These are phyloP conservation scores for Pinus taeda DNA, from an alignment of 75 land plant species.

Conservation along the genomic window DNA sequence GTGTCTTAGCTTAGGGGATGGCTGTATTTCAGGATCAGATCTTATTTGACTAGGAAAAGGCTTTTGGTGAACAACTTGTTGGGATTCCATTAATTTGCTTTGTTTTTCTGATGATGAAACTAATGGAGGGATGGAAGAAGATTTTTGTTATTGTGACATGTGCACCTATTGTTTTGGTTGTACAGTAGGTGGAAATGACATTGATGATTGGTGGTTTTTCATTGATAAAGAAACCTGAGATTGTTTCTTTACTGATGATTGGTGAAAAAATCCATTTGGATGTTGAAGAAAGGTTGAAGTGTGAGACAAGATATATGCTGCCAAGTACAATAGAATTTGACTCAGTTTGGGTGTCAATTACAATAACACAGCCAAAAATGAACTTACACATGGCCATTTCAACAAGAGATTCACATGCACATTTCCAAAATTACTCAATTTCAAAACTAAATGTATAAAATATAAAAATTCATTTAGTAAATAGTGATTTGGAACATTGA, in stretches of 20 bases:
- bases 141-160: background rate
- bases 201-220: conserved; percentile 15
- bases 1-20: background rate
- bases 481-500: too few relatives aligned
- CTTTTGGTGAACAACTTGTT: conserved; percentile 27
- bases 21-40: conserved; percentile 20
- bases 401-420: too few relatives aligned
- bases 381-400: too few relatives aligned
- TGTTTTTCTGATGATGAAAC: conserved; percentile 26
- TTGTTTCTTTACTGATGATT: conserved; percentile 20
- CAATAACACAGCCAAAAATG: too few relatives aligned
- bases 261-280: conserved; percentile 23
- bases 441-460: too few relatives aligned
- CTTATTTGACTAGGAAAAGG: conserved; percentile 21
- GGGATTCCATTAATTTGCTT: conserved; percentile 31
- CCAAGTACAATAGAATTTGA: background rate
- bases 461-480: too few relatives aligned
- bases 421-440: too few relatives aligned
- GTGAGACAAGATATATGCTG: conserved; percentile 13
- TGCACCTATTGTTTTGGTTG: conserved; percentile 4
- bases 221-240: conserved; percentile 15
- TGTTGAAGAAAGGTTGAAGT: conserved; percentile 19
- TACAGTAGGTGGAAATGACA: conserved; percentile 8
- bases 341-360: too few relatives aligned
- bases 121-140: background rate